Base-by-base conservation (phyloP, 495 filamentous ascomycete genomes). In the Astrocystis sublimbata region DNA sequence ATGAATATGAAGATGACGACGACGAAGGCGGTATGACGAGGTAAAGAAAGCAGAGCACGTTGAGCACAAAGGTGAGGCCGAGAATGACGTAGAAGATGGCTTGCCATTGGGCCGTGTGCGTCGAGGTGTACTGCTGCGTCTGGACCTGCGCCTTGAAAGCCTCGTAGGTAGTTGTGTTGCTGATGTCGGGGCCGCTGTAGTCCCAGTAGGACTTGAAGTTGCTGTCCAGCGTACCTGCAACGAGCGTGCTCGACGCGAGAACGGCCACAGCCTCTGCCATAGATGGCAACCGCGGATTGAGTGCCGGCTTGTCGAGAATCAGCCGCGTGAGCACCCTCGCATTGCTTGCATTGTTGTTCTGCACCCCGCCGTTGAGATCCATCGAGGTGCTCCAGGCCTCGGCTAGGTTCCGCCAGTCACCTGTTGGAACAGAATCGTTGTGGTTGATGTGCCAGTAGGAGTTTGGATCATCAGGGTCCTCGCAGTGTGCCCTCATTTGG, bases 201-300 rank as follows among this genome's bases (percentile, higher is more conserved):
- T 51, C 57, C 60, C 60, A 62, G 3, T 2, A 7, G 23, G 50
- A 19, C 17, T 41, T 41, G 63, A 85, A 87, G 2, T 87, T 86
- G 0, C 86, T 69, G 40, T 82, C 69, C 15, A 76, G 65, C 0
- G 81, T 64, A 28, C 79, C 77, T 38, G 85, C 70, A 33, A 89
- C 78, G 0, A 92, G 70, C 0, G 88, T 92, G 60, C 78, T 84
- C 13, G 84, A 84, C 0, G 81, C 82, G 63, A 91, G 76, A 2
- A 89, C 88, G 0, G 88, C 88, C 0, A 93, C 71, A 0, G 83
- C 84, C 68, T 93, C 90, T 0, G 81, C 83, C 4, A 88, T 77
- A 6, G 85, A 88, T 0, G 90, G 89, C 0, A 88, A 68, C 17
- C 61, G 43, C 2, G 62, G 57, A 38, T 71, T 61, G 0, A 79